Evolutionary conservation across 2,329 filamentous ascomycete species (phyloP), one percentile per base, ranked within the genome.

Genomic region (Pyrenophora graminea): DNA sequence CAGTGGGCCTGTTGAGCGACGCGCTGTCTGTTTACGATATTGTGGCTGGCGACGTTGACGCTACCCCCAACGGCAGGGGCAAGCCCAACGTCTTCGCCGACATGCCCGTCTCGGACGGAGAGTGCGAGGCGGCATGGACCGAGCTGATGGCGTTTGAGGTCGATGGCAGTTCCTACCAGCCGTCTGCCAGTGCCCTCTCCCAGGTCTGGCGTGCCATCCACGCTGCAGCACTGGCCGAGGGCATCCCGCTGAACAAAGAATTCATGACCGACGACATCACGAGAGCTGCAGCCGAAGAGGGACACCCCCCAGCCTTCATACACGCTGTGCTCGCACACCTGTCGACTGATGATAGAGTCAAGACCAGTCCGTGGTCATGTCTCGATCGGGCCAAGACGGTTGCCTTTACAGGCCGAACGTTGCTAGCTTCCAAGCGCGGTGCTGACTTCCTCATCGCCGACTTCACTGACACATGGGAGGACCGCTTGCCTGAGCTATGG

Each of bases 101-200:
- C 61, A 73, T 83, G 3, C 82, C 82, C 2, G 66, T 83, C 17
- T 84, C 81, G 15, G 61, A 76, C 13, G 74, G 63, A 5, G 77
- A 85, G 61, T 84, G 81, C 56, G 72, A 79, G 51, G 53, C 55
- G 7, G 80, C 68, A 2, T 85, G 81, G 81, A 64, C 61, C 32
- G 74, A 79, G 34, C 58, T 84, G 10, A 77, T 80, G 59, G 82
- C 79, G 25, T 85, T 85, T 67, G 78, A 83, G 51, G 63, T 72
- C 52, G 62, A 64, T 2, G 69, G 53, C 34, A 43, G 59, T 48
- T 77, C 74, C 32, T 79, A 76, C 63, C 70, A 75, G 12, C 82
- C 82, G 2, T 80, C 79, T 41, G 74, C 76, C n/a, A 70, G 66
- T 17, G 74, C 75, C 31, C 76, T 79, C 37, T 60, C 79, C 13